Percentiles rank a stretch among this genome's conserved stretches.
These are phyloP conservation scores for Plasmodium coatneyi DNA, from an alignment of 169 alveolate species.

Conservation along the genomic window DNA sequence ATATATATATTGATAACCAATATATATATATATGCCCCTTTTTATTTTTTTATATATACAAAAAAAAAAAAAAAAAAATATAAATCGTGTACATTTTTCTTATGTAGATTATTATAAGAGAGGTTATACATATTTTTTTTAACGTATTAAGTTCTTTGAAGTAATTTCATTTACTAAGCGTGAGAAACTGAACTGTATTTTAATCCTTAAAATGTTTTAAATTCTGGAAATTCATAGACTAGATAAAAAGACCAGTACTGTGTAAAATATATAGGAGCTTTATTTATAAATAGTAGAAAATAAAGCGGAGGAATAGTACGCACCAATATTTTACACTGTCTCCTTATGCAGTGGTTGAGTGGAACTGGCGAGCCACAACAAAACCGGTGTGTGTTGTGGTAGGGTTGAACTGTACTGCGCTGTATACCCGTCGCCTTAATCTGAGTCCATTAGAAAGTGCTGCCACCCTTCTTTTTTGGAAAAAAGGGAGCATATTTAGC, in stretches of 20 bases:
- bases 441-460: not conserved
- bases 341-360: not conserved
- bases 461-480: not conserved
- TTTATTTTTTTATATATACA: not conserved
- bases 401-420: not conserved
- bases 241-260: not conserved
- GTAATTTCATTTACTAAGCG: not conserved
- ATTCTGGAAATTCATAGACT: not conserved
- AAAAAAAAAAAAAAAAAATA: not conserved
- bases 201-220: not conserved
- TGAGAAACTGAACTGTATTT: conserved; percentile 4
- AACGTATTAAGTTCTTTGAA: not conserved
- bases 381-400: not conserved
- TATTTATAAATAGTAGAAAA: not conserved
- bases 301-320: not conserved
- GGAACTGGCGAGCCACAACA: not conserved
- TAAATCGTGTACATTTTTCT: not conserved
- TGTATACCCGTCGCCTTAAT: not conserved
- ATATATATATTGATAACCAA: not conserved
- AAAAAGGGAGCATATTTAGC: not conserved
- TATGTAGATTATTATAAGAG: not conserved
- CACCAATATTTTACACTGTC: not conserved
- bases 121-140: not conserved
- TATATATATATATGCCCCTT: not conserved
- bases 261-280: not conserved